These are phyloP conservation scores for Leishmania amazonensis DNA, from an alignment of 208 protist genomes.

Conservation along the genomic window DNA sequence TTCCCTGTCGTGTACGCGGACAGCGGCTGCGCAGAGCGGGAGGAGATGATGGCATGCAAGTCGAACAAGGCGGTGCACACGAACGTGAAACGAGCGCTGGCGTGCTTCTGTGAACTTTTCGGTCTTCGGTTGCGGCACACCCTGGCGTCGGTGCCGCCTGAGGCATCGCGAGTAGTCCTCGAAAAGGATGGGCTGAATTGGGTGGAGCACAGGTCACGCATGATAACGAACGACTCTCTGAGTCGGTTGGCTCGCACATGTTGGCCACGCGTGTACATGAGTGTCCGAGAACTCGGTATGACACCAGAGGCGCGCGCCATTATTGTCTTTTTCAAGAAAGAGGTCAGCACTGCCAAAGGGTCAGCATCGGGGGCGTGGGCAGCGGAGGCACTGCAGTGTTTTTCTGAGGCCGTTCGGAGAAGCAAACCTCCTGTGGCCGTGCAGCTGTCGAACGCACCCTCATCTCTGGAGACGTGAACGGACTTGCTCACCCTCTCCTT, in stretches of 20 bases:
- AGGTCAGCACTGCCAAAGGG: conserved; percentile 15
- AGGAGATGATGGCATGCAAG: conserved; percentile 37
- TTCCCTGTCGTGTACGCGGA: conserved; percentile 32
- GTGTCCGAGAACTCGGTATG: conserved; percentile 48
- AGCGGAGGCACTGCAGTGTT: conserved; percentile 17
- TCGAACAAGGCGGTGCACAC: conserved; percentile 19
- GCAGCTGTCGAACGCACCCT: background rate
- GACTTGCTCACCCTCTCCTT: background rate
- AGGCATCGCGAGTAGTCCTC: conserved; percentile 24
- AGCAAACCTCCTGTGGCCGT: background rate
- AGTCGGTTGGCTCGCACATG: conserved; percentile 39
- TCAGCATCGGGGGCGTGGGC: conserved; percentile 13
- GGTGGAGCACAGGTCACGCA: conserved; percentile 43
- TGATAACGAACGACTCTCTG: conserved; percentile 35
- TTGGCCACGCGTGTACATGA: conserved; percentile 56
- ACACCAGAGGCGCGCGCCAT: conserved; percentile 42
- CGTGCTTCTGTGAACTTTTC: conserved; percentile 78
- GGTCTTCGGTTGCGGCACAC: conserved; percentile 53
- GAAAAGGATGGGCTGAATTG: conserved; percentile 73
- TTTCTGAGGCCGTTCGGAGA: conserved; percentile 12
- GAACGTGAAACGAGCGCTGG: conserved; percentile 59
- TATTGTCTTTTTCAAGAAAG: conserved; percentile 48
- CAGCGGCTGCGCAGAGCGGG: conserved; percentile 8
- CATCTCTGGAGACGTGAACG: background rate
- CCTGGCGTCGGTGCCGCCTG: background rate